Percentiles rank a stretch among this genome's conserved stretches.
Evolutionary conservation across 1,284 basidiomycete genomes (phyloP).

Genomic region (Takashimella tepidaria): DNA sequence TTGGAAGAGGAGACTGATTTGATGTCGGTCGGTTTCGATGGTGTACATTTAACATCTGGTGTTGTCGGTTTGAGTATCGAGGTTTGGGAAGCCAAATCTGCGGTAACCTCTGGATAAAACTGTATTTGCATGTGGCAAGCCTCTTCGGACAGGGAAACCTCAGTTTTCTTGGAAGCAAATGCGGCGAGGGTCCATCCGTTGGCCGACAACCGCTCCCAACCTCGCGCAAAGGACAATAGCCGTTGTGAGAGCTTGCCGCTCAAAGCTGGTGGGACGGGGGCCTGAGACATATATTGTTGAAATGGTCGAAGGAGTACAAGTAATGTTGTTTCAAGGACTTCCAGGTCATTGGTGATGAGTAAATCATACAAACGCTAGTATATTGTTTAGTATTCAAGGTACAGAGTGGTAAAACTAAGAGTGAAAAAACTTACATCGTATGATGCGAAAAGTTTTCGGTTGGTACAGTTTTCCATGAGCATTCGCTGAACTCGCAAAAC

Average conservation of each 20-base stretch:
- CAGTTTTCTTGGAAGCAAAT: slow-evolving; percentile 29
- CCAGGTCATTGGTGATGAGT: slow-evolving; percentile 80
- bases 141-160: slow-evolving; percentile 8
- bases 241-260: slow-evolving; percentile 37
- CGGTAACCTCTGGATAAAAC: slow-evolving; percentile 38
- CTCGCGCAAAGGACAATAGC: slow-evolving; percentile 40
- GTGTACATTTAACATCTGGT: neutral
- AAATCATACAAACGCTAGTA: slow-evolving; percentile 79
- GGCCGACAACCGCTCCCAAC: slow-evolving; percentile 31
- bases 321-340: slow-evolving; percentile 76
- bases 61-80: neutral
- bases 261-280: slow-evolving; percentile 61
- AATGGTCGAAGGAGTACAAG: slow-evolving; percentile 85
- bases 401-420: slow-evolving; percentile 1
- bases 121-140: slow-evolving; percentile 45
- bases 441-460: slow-evolving; percentile 91
- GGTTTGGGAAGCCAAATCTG: neutral
- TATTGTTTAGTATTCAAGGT: slow-evolving; percentile 5
- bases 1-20: neutral
- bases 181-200: slow-evolving; percentile 48
- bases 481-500: slow-evolving; percentile 84
- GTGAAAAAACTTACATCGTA: slow-evolving; percentile 91
- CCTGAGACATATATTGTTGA: slow-evolving; percentile 84
- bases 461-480: slow-evolving; percentile 95
- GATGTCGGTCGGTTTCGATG: neutral